Conservation (phyloP, 78 protist genomes). For the Mastigamoeba balamuthi region DNA sequence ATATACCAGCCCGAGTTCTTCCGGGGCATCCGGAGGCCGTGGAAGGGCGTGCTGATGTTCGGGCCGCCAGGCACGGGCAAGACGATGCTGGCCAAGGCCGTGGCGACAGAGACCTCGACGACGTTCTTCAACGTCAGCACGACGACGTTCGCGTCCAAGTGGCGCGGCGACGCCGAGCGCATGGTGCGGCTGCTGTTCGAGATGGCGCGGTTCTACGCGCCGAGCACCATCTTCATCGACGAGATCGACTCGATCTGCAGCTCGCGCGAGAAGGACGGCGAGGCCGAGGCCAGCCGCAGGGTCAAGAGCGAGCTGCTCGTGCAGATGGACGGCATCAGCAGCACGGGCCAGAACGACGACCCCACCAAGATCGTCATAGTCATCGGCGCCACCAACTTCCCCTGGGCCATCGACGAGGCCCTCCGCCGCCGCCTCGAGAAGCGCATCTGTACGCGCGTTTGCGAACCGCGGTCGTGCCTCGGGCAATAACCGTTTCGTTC, state of each 20-base stretch:
- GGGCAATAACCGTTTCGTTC: not conserved
- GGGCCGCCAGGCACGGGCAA: slow-evolving; percentile 92
- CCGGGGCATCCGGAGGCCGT: slow-evolving; percentile 62
- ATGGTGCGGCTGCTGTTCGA: slow-evolving; percentile 57
- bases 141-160: slow-evolving; percentile 62
- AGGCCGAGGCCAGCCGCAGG: slow-evolving; percentile 48
- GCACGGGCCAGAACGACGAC: not conserved
- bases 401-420: slow-evolving; percentile 77
- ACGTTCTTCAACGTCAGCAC: slow-evolving; percentile 69
- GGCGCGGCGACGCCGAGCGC: slow-evolving; percentile 78
- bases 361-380: slow-evolving; percentile 35
- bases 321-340: slow-evolving; percentile 75
- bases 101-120: slow-evolving; percentile 74
- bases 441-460: slow-evolving; percentile 28
- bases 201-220: slow-evolving; percentile 78
- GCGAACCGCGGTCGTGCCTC: not conserved
- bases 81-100: slow-evolving; percentile 85
- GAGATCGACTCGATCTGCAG: slow-evolving; percentile 15
- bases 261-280: slow-evolving; percentile 18
- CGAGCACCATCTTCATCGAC: slow-evolving; percentile 74
- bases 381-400: slow-evolving; percentile 66
- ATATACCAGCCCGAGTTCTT: slow-evolving; percentile 62
- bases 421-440: slow-evolving; percentile 57
- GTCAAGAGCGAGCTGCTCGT: slow-evolving; percentile 62
- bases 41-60: slow-evolving; percentile 76